These are phyloP conservation scores for Heliamphora exappendiculata DNA, from an alignment of 148 eudicot genomes.

Conservation along the genomic window DNA sequence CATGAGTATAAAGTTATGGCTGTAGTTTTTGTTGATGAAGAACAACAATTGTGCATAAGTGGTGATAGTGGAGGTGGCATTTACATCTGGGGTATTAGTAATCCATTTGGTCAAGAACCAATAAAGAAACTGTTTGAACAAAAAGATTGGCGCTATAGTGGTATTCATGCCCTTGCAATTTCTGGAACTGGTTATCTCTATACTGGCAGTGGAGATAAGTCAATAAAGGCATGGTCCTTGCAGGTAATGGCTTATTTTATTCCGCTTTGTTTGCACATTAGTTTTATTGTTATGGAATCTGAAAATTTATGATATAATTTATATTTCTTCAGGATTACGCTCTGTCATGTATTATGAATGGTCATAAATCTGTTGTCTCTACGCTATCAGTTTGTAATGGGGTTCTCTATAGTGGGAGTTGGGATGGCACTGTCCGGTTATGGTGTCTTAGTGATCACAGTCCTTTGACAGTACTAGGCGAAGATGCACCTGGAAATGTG, in stretches of 20 bases:
- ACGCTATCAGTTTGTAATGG: conserved; percentile 50
- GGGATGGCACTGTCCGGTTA: conserved; percentile 87
- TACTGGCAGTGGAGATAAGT: conserved; percentile 88
- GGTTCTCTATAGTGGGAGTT: conserved; percentile 87
- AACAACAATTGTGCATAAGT: conserved; percentile 74
- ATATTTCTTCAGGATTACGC: conserved; percentile 49
- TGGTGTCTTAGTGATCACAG: conserved; percentile 85
- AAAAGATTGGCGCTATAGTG: conserved; percentile 96
- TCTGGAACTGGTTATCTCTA: conserved; percentile 61
- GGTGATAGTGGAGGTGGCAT: conserved; percentile 87
- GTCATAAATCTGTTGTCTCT: conserved; percentile 86
- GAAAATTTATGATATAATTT: background rate
- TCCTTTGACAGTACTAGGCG: conserved; percentile 64
- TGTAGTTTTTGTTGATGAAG: conserved; percentile 49
- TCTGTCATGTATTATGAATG: conserved; percentile 60
- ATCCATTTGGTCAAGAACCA: conserved; percentile 56
- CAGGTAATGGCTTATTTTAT: conserved; percentile 29
- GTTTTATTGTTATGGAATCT: background rate
- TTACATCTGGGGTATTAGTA: conserved; percentile 49
- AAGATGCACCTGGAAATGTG: conserved; percentile 47
- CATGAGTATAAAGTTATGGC: conserved; percentile 81
- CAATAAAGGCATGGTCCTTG: conserved; percentile 86
- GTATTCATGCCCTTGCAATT: conserved; percentile 76
- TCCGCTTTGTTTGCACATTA: background rate
- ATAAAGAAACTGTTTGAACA: conserved; percentile 55